These are phyloP conservation scores for Melampsora larici-populina DNA, from an alignment of 1,284 basidiomycete genomes.

Conservation along the genomic window DNA sequence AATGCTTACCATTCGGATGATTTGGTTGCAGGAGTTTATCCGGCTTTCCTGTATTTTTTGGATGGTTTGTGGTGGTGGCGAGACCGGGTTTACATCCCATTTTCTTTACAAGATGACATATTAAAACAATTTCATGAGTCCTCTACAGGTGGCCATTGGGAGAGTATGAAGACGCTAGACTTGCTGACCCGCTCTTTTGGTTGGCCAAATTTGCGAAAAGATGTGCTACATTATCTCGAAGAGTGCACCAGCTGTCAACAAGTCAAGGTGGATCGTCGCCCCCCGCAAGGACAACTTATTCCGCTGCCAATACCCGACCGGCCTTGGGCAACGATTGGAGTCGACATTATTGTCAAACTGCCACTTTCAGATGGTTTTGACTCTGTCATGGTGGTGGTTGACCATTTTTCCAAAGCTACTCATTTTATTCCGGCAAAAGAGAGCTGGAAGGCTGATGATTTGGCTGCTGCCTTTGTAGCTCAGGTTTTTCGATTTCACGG, in stretches of 20 bases:
- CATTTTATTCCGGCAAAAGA: slow-evolving; percentile 50
- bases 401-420: too few species aligned
- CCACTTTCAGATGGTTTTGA: slow-evolving; percentile 55
- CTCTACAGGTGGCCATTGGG: neutral
- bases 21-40: too few species aligned
- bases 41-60: too few species aligned
- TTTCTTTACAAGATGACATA: neutral
- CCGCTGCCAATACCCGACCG: slow-evolving; percentile 50
- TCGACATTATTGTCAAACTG: slow-evolving; percentile 59
- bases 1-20: too few species aligned
- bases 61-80: neutral
- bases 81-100: slow-evolving; percentile 9
- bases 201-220: slow-evolving; percentile 17
- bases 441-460: too few species aligned
- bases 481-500: neutral
- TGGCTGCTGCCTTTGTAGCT: neutral
- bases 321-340: slow-evolving; percentile 57
- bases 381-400: slow-evolving; percentile 57
- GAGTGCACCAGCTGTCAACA: slow-evolving; percentile 17
- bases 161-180: neutral
- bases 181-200: neutral
- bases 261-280: neutral
- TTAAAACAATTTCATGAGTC: neutral
- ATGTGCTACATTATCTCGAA: neutral
- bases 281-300: slow-evolving; percentile 52